Percentiles rank a stretch among this genome's conserved stretches.
Conservation (phyloP, 1,284 basidiomycete species). For the Ganoderma leucocontextum region DNA sequence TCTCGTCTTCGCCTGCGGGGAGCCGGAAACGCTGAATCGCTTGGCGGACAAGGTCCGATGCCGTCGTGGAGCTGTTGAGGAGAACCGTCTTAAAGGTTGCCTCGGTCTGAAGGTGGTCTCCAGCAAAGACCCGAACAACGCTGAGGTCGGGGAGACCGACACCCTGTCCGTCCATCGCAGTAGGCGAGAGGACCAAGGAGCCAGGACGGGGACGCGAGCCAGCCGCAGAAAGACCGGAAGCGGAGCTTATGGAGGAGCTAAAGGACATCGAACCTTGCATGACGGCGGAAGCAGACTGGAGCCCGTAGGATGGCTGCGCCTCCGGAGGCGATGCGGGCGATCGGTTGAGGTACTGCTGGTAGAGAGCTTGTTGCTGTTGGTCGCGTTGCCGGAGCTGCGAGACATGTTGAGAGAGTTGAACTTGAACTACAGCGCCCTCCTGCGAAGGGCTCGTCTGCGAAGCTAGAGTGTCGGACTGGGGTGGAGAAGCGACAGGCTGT, state of each 20-base stretch:
- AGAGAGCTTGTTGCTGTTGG: slow-evolving; percentile 88
- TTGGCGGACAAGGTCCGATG: slow-evolving; percentile 87
- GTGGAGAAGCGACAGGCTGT: slow-evolving; percentile 34
- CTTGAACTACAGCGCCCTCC: slow-evolving; percentile 27
- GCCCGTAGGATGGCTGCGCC: slow-evolving; percentile 71
- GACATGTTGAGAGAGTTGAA: slow-evolving; percentile 52
- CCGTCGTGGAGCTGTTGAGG: slow-evolving; percentile 86
- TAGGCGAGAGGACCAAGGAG: slow-evolving; percentile 73
- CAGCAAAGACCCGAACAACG: slow-evolving; percentile 95
- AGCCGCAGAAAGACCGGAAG: slow-evolving; percentile 53
- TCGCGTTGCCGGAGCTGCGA: slow-evolving; percentile 86
- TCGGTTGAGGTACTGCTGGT: slow-evolving; percentile 87
- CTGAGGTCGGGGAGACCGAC: slow-evolving; percentile 86
- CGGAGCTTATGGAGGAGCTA: slow-evolving; percentile 45
- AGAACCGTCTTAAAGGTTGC: slow-evolving; percentile 98
- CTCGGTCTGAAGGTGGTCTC: slow-evolving; percentile 86
- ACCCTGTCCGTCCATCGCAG: slow-evolving; percentile 63
- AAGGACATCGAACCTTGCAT: slow-evolving; percentile 55
- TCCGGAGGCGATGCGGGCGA: slow-evolving; percentile 82
- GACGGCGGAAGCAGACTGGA: slow-evolving; percentile 69
- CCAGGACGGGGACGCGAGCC: slow-evolving; percentile 67
- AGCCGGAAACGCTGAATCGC: slow-evolving; percentile 94
- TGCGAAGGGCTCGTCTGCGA: slow-evolving; percentile 10
- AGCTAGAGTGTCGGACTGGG: neutral
- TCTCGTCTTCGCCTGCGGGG: slow-evolving; percentile 65